Evolutionary conservation across 495 filamentous ascomycete genomes (phyloP).

Genomic region (Trichoderma asperelloides): DNA sequence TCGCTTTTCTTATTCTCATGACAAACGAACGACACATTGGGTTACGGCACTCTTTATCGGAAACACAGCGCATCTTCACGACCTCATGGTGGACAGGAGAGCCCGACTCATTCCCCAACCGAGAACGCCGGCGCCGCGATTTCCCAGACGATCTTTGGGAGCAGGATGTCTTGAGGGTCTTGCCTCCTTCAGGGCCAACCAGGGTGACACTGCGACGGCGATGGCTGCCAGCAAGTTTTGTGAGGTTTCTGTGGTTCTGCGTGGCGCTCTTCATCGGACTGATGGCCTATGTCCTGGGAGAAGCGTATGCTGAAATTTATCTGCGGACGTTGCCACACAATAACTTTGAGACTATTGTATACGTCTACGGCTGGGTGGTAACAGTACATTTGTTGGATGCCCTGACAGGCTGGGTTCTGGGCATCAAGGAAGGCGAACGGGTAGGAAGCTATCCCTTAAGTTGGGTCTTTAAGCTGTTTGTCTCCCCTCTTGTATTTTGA

Average conservation of each 20-base stretch:
- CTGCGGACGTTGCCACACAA: slow-evolving; percentile 54
- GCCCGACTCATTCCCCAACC: slow-evolving; percentile 29
- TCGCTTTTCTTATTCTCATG: slow-evolving; percentile 51
- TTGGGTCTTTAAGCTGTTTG: slow-evolving; percentile 55
- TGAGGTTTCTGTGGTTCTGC: slow-evolving; percentile 60
- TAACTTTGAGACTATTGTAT: slow-evolving; percentile 53
- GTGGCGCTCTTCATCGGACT: slow-evolving; percentile 49
- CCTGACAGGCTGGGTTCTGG: slow-evolving; percentile 54
- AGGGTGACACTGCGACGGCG: slow-evolving; percentile 23
- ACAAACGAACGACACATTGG: slow-evolving; percentile 48
- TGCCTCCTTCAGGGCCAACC: not conserved
- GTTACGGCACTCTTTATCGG: slow-evolving; percentile 45
- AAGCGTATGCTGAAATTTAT: slow-evolving; percentile 59
- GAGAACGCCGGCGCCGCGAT: slow-evolving; percentile 22
- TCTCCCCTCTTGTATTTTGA: not conserved
- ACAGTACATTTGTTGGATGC: slow-evolving; percentile 53
- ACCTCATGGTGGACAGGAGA: slow-evolving; percentile 51
- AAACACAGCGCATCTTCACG: slow-evolving; percentile 55
- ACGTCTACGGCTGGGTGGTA: slow-evolving; percentile 57
- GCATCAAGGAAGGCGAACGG: slow-evolving; percentile 45
- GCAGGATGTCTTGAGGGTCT: slow-evolving; percentile 16
- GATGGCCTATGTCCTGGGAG: slow-evolving; percentile 52
- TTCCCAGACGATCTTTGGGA: slow-evolving; percentile 19
- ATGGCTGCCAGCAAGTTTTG: slow-evolving; percentile 52
- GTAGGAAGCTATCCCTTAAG: slow-evolving; percentile 56